Base-by-base conservation (phyloP, 2,329 filamentous ascomycete species). In the Fusarium verrucosum region DNA sequence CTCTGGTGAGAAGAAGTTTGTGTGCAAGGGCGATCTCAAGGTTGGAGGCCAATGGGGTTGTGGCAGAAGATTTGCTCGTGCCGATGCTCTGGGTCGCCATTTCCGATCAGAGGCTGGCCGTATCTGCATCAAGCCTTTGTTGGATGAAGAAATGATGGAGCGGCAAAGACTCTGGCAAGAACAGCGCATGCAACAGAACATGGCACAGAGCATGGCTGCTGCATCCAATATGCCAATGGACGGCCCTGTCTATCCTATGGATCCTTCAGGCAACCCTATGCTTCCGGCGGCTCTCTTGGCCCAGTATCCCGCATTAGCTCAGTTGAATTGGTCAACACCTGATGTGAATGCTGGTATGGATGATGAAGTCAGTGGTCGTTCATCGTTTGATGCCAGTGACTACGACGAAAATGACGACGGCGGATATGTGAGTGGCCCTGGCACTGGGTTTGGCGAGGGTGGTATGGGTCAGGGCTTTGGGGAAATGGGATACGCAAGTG, bases 1-100 rank as follows among this genome's bases (percentile, higher is more conserved):
- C 74, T 96, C 92, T 0, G 95, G 95, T 37, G 95, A 99, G 80
- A 99, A 98, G 86, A 98, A 97, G 74, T 99, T 98, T 75, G 92
- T 98, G 9, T 99, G 95, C 79, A 93, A 92, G 69, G 95, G 95
- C 50, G 91, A 94, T 57, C 87, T 99, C 45, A 94, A 94, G 68
- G 87, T 87, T 3, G 89, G 89, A 42, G 89, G 89, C 7, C 87
- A 91, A 66, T 99, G 95, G 95, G 95, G 95, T 19, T 99, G 95
- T 70, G 92, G 92, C 5, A 87, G 95, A 61, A 87, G 94, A 10
- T 99, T 99, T 76, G 95, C 95, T 16, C 92, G 95, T 70, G 95
- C 95, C 7, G 95, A 99, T 80, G 95, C 95, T 7, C 83, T 99
- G 3, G 95, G 95, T 4, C 87, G 94, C 11, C 95, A 97, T 79